Conservation (phyloP, 208 protist genomes). For the Polymyxa betae region DNA sequence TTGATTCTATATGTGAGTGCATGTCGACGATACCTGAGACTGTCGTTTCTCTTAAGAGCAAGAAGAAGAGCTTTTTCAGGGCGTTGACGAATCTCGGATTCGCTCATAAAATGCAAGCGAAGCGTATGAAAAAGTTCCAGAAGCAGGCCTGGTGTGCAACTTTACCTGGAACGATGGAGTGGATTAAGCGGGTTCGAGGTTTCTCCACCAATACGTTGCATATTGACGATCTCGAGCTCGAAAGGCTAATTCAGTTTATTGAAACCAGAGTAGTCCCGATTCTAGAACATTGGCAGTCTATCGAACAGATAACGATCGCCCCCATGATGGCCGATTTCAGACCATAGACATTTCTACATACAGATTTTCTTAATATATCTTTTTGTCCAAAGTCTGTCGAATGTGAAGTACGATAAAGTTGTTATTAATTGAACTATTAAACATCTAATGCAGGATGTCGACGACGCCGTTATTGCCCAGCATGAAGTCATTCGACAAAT, state of each 20-base stretch:
- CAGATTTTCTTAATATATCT: too few relatives aligned
- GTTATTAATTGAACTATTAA: too few relatives aligned
- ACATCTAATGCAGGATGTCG: too few relatives aligned
- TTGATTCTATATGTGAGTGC: constrained; percentile 44
- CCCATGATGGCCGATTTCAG: neutral
- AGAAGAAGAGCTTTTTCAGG: constrained; percentile 52
- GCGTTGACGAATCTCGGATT: constrained; percentile 41
- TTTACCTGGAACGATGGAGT: constrained; percentile 4
- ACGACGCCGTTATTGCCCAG: too few relatives aligned
- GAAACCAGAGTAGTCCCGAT: constrained; percentile 23
- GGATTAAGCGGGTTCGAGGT: neutral
- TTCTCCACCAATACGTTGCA: constrained; percentile 52
- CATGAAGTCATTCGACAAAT: too few relatives aligned
- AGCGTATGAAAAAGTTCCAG: constrained; percentile 54
- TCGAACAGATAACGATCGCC: neutral
- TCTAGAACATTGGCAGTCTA: neutral
- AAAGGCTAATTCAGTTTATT: constrained; percentile 8
- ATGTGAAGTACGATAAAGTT: too few relatives aligned
- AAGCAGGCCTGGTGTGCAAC: constrained; percentile 49
- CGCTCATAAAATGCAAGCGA: constrained; percentile 44
- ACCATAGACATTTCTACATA: too few relatives aligned
- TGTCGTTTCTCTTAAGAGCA: constrained; percentile 42
- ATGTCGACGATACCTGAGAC: neutral
- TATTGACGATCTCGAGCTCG: neutral
- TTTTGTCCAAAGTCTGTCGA: too few relatives aligned